Conservation (phyloP, 2,329 filamentous ascomycete species). For the Clonostachys solani region DNA sequence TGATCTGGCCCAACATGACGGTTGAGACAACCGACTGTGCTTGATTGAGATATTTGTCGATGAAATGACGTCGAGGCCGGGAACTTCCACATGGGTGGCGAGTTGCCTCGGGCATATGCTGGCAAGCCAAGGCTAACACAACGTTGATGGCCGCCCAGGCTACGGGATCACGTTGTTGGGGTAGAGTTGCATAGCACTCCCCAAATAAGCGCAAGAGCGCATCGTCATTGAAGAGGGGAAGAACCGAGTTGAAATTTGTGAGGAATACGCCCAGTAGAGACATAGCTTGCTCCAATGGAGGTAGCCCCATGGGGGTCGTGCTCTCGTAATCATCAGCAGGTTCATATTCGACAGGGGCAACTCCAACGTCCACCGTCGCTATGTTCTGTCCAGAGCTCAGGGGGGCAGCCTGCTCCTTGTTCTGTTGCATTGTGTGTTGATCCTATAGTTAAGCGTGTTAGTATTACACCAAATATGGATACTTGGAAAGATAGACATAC, state of each 20-base stretch:
- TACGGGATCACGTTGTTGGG: neutral
- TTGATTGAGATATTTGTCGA: conserved; percentile 11
- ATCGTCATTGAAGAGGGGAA: conserved; percentile 2
- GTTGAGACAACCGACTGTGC: conserved; percentile 18
- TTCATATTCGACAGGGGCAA: neutral
- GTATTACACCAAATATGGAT: neutral
- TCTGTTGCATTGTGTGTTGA: neutral
- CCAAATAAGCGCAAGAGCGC: neutral
- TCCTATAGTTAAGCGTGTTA: neutral
- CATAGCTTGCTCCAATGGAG: conserved; percentile 1
- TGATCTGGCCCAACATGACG: conserved; percentile 16
- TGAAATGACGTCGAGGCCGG: neutral
- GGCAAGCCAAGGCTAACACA: conserved; percentile 2
- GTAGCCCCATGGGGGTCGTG: neutral
- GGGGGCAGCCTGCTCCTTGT: neutral
- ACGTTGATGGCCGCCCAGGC: conserved; percentile 3
- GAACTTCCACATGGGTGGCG: neutral
- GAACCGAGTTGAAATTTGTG: conserved; percentile 1
- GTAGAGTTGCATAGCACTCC: neutral
- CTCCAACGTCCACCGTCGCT: too few relatives aligned
- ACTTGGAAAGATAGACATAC: neutral
- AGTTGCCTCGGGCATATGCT: neutral
- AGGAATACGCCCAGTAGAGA: conserved; percentile 1
- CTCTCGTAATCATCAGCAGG: neutral
- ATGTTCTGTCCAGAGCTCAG: neutral